Percentiles rank a stretch among this genome's conserved stretches.
phyloP scores from a whole-genome alignment of 2,329 filamentous ascomycete genomes.

The Ascochyta fabae region DNA sequence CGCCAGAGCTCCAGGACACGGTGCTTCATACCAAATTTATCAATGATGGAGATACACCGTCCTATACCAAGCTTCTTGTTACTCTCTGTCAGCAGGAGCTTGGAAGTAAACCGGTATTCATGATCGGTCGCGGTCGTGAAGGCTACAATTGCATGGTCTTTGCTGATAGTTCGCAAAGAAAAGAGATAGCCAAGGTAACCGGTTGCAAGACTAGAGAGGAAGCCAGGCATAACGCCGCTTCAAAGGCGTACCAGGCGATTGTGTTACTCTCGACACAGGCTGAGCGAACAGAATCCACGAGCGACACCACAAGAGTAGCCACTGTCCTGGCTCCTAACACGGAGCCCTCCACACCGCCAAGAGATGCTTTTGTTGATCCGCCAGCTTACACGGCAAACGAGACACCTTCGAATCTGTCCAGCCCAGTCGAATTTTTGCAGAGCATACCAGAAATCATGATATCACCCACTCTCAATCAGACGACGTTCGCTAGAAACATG shows the following conservation, averaged over 20 bases:
- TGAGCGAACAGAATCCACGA: background rate
- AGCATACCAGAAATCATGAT: constrained; percentile 3
- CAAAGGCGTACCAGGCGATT: constrained; percentile 2
- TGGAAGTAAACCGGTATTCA: constrained; percentile 2
- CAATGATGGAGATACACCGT: background rate
- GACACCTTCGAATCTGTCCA: background rate
- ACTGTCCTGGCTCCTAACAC: background rate
- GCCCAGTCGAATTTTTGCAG: constrained; percentile 3
- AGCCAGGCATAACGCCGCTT: constrained; percentile 1
- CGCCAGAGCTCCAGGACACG: background rate
- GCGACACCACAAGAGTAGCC: too few species aligned
- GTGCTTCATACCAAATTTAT: background rate
- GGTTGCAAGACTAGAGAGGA: constrained; percentile 3
- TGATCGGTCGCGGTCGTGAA: constrained; percentile 4
- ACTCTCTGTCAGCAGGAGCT: constrained; percentile 4
- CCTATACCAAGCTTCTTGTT: constrained; percentile 3
- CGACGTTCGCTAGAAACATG: background rate
- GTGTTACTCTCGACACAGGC: background rate
- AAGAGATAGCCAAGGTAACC: background rate
- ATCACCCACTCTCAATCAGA: background rate
- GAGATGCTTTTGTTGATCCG: background rate
- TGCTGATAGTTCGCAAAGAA: background rate
- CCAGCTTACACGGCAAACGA: constrained; percentile 4
- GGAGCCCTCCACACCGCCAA: background rate
- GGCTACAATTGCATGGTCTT: constrained; percentile 8